phyloP scores from a whole-genome alignment of 768 basidiomycete genomes.

The Boletus reticuloceps region DNA sequence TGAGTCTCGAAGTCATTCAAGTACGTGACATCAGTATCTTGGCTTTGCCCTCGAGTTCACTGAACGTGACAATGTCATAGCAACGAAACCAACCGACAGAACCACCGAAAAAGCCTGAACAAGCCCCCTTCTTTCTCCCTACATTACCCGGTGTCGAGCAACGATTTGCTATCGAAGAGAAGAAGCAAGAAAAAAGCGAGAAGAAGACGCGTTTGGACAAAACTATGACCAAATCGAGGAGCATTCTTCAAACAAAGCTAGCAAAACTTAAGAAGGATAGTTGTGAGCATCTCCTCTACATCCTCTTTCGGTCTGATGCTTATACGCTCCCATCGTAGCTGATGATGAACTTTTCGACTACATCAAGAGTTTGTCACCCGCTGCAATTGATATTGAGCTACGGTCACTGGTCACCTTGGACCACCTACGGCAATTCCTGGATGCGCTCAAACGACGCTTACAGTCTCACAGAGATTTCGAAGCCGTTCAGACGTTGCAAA shows the following conservation, averaged over 20 bases:
- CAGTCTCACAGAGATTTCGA: constrained; percentile 88
- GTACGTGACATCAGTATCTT: constrained; percentile 38
- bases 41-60: neutral
- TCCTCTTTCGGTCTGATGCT: constrained; percentile 3
- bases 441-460: constrained; percentile 70
- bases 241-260: constrained; percentile 70
- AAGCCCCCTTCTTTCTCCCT: constrained; percentile 96
- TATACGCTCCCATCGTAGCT: constrained; percentile 26
- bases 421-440: constrained; percentile 65
- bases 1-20: constrained; percentile 93
- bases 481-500: constrained; percentile 85
- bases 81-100: constrained; percentile 97
- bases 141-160: constrained; percentile 85
- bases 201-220: constrained; percentile 55
- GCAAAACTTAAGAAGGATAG: constrained; percentile 52
- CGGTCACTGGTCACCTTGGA: constrained; percentile 70
- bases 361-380: constrained; percentile 83
- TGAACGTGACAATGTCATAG: constrained; percentile 35
- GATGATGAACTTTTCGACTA: constrained; percentile 84
- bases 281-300: constrained; percentile 51
- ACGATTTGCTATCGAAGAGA: constrained; percentile 62
- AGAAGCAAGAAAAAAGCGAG: constrained; percentile 36
- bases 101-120: constrained; percentile 90
- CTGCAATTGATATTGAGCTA: constrained; percentile 88
- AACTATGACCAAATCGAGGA: constrained; percentile 49